Evolutionary conservation across 768 basidiomycete genomes (phyloP).

Genomic region (Panus rudis): DNA sequence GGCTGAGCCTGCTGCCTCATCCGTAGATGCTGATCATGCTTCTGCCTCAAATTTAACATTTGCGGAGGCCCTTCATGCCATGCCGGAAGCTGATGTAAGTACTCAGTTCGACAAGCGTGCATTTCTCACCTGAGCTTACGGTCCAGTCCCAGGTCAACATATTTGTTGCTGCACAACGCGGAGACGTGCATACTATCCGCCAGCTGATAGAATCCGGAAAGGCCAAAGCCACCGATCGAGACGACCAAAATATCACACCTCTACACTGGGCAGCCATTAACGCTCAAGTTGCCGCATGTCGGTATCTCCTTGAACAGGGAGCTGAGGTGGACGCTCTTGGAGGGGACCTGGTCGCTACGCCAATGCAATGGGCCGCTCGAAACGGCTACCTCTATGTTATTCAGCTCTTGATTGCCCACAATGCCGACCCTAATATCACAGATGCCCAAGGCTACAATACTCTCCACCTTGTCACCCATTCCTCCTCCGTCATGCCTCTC

Average conservation of each 20-base stretch:
- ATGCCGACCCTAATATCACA: constrained; percentile 85
- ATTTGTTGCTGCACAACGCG: constrained; percentile 82
- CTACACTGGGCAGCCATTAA: constrained; percentile 99
- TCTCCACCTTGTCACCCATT: constrained; percentile 92
- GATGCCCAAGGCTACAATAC: constrained; percentile 97
- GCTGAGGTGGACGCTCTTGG: constrained; percentile 93
- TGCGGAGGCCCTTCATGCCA: constrained; percentile 33
- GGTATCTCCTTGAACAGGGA: constrained; percentile 83
- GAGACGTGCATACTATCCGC: constrained; percentile 62
- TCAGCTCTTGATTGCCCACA: constrained; percentile 82
- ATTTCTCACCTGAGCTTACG: neutral
- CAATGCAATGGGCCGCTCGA: constrained; percentile 96
- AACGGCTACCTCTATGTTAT: constrained; percentile 96
- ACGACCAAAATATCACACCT: constrained; percentile 88
- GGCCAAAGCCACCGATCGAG: constrained; percentile 69
- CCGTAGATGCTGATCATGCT: constrained; percentile 32
- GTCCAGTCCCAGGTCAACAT: constrained; percentile 44
- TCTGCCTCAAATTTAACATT: constrained; percentile 41
- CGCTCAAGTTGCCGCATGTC: constrained; percentile 84
- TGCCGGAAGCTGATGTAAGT: constrained; percentile 35
- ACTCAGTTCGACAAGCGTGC: neutral
- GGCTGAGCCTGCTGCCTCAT: constrained; percentile 41
- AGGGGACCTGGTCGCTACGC: constrained; percentile 90
- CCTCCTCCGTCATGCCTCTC: constrained; percentile 89
- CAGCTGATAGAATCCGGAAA: constrained; percentile 65